Base-by-base conservation (phyloP, 805 yeast genomes). In the Ogataea siamensis region DNA sequence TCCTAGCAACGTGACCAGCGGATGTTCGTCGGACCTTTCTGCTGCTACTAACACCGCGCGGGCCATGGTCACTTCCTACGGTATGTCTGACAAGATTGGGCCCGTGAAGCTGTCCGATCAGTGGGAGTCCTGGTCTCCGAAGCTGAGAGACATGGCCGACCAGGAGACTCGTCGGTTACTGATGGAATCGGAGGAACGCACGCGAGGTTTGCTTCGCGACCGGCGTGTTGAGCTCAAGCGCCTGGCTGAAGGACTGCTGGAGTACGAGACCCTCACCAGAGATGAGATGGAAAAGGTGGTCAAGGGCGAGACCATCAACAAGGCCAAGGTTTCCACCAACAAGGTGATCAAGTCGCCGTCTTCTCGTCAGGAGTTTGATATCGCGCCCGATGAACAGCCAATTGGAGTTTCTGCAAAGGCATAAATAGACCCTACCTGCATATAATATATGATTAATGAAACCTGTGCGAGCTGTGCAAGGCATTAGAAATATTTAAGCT, bases 31-130 rank as follows among this genome's bases (percentile, higher is more conserved):
- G 7, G 99, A 93, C 63, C 75, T 93, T 54, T 75, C 83, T 44
- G 79, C 74, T 51, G 99, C 99, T 12, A 93, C 99, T 0, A 72
- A 78, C 40, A 88, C 87, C 40, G 99, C 99, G 2, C 74, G 96
- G 55, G 94, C 95, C 5, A 93, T 93, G 98, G 96, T 93, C 27
- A 87, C 95, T 0, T 80, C 87, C 34, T 93, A 86, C 59, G 99
- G 99, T 57, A 93, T 93, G 99, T 81, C 93, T 47, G 89, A 86
- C 36, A 77, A 73, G 40, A 85, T 93, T 40, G 99, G 99, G 2
- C 99, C 99, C 5, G 87, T 93, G 18, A 79, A 79, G 56, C 71
- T 93, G 33, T 76, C 91, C 32, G 96, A 88, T 54, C 80, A 86
- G 55, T 91, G 97, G 97, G 88, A 81, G 50, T 77, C 84, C 28